A percentile compares a stretch with the other conserved stretches of the same genome.
Conservation (phyloP, 495 filamentous ascomycete genomes). For the Trichoderma erinaceum region DNA sequence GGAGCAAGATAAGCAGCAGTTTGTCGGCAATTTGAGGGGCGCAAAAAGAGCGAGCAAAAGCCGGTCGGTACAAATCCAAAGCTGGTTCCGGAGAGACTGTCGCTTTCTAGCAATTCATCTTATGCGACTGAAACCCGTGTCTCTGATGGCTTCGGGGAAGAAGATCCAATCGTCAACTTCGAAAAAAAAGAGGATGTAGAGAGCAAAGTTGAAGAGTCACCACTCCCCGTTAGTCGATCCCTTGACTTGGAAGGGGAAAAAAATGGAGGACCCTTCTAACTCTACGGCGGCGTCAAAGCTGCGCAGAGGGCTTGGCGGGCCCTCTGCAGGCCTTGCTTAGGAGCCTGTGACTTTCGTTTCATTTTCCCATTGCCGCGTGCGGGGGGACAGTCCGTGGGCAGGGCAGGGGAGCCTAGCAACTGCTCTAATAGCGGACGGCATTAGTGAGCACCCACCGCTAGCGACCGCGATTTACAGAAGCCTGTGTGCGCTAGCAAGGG, state of each 20-base stretch:
- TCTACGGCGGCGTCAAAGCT: too few species aligned
- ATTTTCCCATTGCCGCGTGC: neutral
- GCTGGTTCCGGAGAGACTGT: too few species aligned
- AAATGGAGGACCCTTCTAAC: neutral
- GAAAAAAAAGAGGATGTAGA: neutral
- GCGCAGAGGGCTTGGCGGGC: too few species aligned
- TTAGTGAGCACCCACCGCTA: neutral
- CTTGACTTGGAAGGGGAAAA: neutral
- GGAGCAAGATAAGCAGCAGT: too few species aligned
- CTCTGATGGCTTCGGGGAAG: neutral
- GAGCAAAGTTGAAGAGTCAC: neutral
- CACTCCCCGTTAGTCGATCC: too few species aligned
- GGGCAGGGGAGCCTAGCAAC: neutral
- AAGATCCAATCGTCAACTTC: neutral
- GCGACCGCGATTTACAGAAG: neutral
- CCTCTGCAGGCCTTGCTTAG: too few species aligned
- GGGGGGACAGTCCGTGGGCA: neutral
- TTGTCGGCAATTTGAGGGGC: too few species aligned
- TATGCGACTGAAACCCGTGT: neutral
- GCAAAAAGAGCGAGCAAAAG: too few species aligned
- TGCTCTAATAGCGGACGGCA: neutral
- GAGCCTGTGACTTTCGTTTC: neutral
- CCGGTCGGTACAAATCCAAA: too few species aligned
- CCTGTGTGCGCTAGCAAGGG: neutral
- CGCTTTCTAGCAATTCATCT: neutral